Evolutionary conservation across 176 grass and related monocot species (phyloP).

Genomic region (Chrysopogon serrulatus): DNA sequence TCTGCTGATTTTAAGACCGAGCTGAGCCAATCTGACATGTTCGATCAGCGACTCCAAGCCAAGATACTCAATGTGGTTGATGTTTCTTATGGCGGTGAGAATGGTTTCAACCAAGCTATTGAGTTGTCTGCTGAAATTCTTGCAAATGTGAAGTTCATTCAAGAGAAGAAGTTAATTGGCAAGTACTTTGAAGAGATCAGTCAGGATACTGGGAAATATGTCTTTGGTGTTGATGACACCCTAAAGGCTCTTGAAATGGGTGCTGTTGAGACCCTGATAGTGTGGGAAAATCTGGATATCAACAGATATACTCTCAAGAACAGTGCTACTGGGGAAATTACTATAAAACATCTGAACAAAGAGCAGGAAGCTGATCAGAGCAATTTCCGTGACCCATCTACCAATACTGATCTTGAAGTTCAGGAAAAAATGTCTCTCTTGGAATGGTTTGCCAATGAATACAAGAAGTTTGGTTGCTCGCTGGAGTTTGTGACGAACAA

Average conservation of each 20-base stretch:
- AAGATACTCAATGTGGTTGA: slow-evolving; percentile 58
- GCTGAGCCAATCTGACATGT: slow-evolving; percentile 52
- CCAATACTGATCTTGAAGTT: slow-evolving; percentile 43
- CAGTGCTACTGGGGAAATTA: slow-evolving; percentile 17
- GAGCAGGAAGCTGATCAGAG: slow-evolving; percentile 45
- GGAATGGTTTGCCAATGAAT: slow-evolving; percentile 57
- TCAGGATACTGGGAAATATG: slow-evolving; percentile 56
- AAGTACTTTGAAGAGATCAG: slow-evolving; percentile 59
- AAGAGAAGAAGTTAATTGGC: slow-evolving; percentile 51
- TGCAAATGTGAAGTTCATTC: slow-evolving; percentile 51
- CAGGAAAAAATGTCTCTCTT: slow-evolving; percentile 43
- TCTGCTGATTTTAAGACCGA: slow-evolving; percentile 60
- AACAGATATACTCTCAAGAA: slow-evolving; percentile 48
- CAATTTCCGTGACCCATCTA: slow-evolving; percentile 31
- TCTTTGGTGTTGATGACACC: slow-evolving; percentile 50
- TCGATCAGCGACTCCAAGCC: slow-evolving; percentile 40
- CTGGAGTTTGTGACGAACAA: slow-evolving; percentile 57
- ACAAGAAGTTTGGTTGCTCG: slow-evolving; percentile 51
- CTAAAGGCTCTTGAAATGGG: slow-evolving; percentile 56
- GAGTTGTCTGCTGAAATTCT: slow-evolving; percentile 54
- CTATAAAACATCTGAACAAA: slow-evolving; percentile 49
- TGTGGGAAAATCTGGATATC: slow-evolving; percentile 52
- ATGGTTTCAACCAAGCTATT: slow-evolving; percentile 56
- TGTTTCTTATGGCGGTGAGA: slow-evolving; percentile 53
- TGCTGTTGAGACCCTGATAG: slow-evolving; percentile 52